Percentiles rank a stretch among this genome's conserved stretches.
Evolutionary conservation across 2,329 filamentous ascomycete species (phyloP).

Genomic region (Lasiodiplodia sp.): DNA sequence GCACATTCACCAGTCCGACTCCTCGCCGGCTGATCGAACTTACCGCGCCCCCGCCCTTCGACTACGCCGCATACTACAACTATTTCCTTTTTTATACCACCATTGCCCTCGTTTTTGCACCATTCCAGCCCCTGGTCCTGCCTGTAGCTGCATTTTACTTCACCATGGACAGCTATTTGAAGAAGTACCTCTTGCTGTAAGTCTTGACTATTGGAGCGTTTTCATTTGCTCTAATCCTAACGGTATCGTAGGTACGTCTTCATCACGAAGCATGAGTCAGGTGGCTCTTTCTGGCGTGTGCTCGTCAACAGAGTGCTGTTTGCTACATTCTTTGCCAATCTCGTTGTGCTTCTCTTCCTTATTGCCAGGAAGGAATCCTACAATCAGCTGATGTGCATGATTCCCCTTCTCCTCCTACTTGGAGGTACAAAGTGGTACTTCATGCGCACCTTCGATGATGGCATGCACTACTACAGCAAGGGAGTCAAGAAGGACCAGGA

Average conservation of each 20-base stretch:
- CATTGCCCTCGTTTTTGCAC: slow-evolving; percentile 83
- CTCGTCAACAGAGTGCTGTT: slow-evolving; percentile 94
- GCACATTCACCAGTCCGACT: slow-evolving; percentile 85
- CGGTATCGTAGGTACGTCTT: slow-evolving; percentile 71
- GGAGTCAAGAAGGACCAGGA: slow-evolving; percentile 61
- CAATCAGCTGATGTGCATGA: slow-evolving; percentile 70
- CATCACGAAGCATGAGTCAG: slow-evolving; percentile 95
- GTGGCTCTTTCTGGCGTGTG: slow-evolving; percentile 89
- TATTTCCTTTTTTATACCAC: slow-evolving; percentile 96
- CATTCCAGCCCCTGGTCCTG: slow-evolving; percentile 85
- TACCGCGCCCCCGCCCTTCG: slow-evolving; percentile 89
- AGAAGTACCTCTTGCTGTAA: slow-evolving; percentile 90
- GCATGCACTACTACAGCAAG: slow-evolving; percentile 81
- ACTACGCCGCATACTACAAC: slow-evolving; percentile 97
- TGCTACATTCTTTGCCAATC: slow-evolving; percentile 76
- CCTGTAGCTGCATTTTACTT: slow-evolving; percentile 91
- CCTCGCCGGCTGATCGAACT: slow-evolving; percentile 90
- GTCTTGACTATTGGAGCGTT: slow-evolving; percentile 21
- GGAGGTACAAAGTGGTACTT: slow-evolving; percentile 89
- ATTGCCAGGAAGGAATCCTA: slow-evolving; percentile 66
- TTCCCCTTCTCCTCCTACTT: slow-evolving; percentile 80
- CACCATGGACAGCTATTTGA: slow-evolving; percentile 82
- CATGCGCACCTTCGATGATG: slow-evolving; percentile 74
- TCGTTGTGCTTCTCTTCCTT: slow-evolving; percentile 78
- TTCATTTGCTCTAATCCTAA: background rate